Base-by-base conservation (phyloP, 495 filamentous ascomycete species). In the Chlorociboria aeruginascens region DNA sequence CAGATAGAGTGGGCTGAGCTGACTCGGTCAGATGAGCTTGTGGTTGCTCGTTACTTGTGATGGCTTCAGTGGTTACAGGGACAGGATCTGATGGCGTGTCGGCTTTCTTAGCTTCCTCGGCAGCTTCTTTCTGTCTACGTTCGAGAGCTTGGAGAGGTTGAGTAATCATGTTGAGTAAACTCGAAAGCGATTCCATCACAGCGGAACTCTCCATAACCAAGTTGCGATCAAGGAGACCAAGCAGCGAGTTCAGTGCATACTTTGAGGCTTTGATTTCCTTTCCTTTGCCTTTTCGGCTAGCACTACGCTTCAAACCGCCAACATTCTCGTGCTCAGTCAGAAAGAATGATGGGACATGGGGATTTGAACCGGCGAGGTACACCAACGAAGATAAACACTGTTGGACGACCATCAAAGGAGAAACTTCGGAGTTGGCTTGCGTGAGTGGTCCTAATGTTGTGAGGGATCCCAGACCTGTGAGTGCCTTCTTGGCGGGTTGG, bases 161-260 rank as follows among this genome's bases (percentile, higher is more conserved):
- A 0, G 92, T 97, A 46, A 96, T 86, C 55, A 80, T 83, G 56
- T 84, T 87, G 13, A 99, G 72, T 20, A 99, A 69, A 55, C 77
- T 77, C 0, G 93, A 90, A 3, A 99, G 73, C 40, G 86, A 81
- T 57, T 97, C 89, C 88, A 99, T 97, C 44, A 95, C 92, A 9
- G 78, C 72, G 13, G 89, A 86, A 65, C 84, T 99, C 66, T 99
- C 90, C 71, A 93, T 94, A 53, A 97, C 85, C 53, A 97, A 71
- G 46, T 83, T 82, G 14, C 92, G 84, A 61, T 97, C 92, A 34
- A 99, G 72, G 2, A 99, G 76, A 53, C 78, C 78, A 36, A 97
- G 72, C 14, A 99, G 68, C 3, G 88, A 86, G 61, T 97, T 99
- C 56, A 99, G 70, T 13, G 92, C 86, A 59, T 82, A 99, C 63